Evolutionary conservation across 441 rosid genomes (phyloP).

Genomic region (Pelargonium fulgidum): DNA sequence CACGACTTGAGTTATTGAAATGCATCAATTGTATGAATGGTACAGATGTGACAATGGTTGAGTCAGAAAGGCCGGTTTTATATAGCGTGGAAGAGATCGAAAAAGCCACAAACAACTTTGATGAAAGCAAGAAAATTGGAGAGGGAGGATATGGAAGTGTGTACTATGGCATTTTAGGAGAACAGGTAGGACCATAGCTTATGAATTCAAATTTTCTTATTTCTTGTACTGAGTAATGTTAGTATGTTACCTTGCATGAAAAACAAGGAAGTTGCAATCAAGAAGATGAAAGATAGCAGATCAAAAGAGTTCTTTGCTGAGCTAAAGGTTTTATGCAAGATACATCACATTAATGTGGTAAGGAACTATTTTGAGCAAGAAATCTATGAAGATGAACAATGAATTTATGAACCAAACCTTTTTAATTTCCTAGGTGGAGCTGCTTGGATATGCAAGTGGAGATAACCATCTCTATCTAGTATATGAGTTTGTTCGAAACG

Average conservation of each 20-base stretch:
- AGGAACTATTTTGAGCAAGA: slow-evolving; percentile 3
- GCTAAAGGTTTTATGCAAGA: slow-evolving; percentile 34
- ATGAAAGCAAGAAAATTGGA: slow-evolving; percentile 27
- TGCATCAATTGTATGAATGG: not conserved
- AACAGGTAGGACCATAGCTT: slow-evolving; percentile 14
- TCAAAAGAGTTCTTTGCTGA: slow-evolving; percentile 33
- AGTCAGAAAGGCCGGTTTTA: slow-evolving; percentile 23
- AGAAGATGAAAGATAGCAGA: slow-evolving; percentile 32
- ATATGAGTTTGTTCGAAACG: slow-evolving; percentile 34
- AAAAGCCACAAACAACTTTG: slow-evolving; percentile 26
- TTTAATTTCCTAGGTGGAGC: slow-evolving; percentile 27
- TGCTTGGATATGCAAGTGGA: slow-evolving; percentile 33
- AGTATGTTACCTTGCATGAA: not conserved
- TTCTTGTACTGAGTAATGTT: not conserved
- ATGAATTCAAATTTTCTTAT: not conserved
- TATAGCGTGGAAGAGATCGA: slow-evolving; percentile 28
- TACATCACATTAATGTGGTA: slow-evolving; percentile 39
- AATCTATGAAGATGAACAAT: not conserved
- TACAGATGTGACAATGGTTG: slow-evolving; percentile 23
- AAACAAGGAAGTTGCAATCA: slow-evolving; percentile 34
- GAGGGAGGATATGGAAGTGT: slow-evolving; percentile 38
- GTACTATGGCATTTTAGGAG: slow-evolving; percentile 24
- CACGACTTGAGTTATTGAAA: not conserved
- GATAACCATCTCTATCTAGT: slow-evolving; percentile 29
- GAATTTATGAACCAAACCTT: slow-evolving; percentile 11